phyloP scores from a whole-genome alignment of 2,329 filamentous ascomycete species.

The Sporothrix luriei region DNA sequence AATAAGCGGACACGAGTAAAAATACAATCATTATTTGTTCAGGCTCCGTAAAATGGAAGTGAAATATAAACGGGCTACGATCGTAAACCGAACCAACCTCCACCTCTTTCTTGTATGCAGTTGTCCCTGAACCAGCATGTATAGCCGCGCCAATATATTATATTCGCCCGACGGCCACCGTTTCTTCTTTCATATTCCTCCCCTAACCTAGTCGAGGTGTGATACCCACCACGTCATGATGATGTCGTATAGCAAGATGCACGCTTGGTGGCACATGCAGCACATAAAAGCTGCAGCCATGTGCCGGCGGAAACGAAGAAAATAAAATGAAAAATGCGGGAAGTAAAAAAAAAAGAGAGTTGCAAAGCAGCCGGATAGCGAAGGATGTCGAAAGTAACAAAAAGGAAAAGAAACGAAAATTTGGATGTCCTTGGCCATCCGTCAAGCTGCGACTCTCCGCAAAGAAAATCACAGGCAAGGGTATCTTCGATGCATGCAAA shows the following conservation, averaged over 20 bases:
- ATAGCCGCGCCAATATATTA: background rate
- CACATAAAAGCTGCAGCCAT: background rate
- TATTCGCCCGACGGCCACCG: background rate
- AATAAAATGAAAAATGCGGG: background rate
- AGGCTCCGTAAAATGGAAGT: background rate
- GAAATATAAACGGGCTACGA: constrained; percentile 15
- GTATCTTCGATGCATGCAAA: constrained; percentile 22
- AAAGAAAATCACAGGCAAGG: background rate
- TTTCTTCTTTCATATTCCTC: background rate
- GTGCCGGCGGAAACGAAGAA: background rate
- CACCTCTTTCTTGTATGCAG: background rate
- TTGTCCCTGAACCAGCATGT: background rate
- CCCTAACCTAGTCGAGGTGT: background rate
- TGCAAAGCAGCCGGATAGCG: background rate
- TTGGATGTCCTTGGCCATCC: background rate
- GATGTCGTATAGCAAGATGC: background rate
- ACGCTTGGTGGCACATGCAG: background rate
- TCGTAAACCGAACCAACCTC: background rate
- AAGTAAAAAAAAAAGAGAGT: background rate
- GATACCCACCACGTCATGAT: background rate
- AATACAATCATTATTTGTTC: background rate
- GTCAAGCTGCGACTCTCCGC: background rate
- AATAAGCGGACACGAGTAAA: background rate
- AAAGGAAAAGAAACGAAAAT: background rate
- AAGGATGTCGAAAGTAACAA: background rate